Percentiles rank a stretch among this genome's conserved stretches.
Evolutionary conservation across 768 basidiomycete genomes (phyloP).

Genomic region (Psilocybe tampanensis): DNA sequence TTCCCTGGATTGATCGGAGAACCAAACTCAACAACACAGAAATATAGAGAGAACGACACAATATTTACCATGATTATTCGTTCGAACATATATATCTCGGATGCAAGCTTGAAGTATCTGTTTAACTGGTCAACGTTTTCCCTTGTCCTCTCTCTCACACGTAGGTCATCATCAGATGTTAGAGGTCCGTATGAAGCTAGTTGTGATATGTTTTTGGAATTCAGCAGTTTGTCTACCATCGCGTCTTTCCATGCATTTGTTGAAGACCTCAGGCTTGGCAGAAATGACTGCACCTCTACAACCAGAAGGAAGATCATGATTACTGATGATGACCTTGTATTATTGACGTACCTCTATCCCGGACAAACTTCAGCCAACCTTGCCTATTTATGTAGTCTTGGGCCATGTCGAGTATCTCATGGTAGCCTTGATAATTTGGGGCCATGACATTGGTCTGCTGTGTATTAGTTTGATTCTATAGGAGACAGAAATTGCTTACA

Average conservation of each 20-base stretch:
- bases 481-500: conserved; percentile 18
- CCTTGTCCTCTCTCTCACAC: conserved; percentile 35
- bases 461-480: neutral
- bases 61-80: conserved; percentile 25
- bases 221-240: conserved; percentile 21
- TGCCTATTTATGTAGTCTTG: neutral
- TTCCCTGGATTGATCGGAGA: conserved; percentile 6
- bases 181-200: conserved; percentile 17
- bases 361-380: neutral
- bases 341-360: conserved; percentile 9
- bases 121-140: conserved; percentile 37
- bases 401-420: neutral
- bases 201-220: conserved; percentile 18
- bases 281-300: no score
- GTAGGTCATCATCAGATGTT: conserved; percentile 22
- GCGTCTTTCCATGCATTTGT: conserved; percentile 13
- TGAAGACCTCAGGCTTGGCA: conserved; percentile 18
- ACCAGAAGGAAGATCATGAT: no score
- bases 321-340: no score
- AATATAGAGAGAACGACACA: neutral
- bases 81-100: conserved; percentile 26
- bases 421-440: neutral
- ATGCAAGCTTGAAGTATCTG: conserved; percentile 39
- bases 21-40: no score
- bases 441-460: neutral